Base-by-base conservation (phyloP, 2,329 filamentous ascomycete genomes). In the Aspergillus caelatus region DNA sequence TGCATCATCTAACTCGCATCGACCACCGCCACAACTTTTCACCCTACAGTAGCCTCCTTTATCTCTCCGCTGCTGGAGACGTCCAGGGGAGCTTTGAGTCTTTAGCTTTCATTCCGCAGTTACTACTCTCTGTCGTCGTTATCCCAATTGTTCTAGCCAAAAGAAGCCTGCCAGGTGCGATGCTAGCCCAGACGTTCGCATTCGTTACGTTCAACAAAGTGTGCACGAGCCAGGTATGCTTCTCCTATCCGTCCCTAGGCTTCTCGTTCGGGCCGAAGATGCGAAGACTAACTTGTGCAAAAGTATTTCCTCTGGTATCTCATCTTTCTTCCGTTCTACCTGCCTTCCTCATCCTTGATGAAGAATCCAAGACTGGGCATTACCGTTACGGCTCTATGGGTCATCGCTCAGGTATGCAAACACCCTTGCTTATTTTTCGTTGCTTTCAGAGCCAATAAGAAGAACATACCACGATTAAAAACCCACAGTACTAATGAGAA, bases 191-290 rank as follows among this genome's bases (percentile, higher is more conserved):
- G 79, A 98, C 95, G 0, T 97, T 97, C 79, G 92, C 94, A 0
- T 99, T 99, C 78, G 95, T 98, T 4, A 90, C 93, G 0, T 98
- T 98, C 71, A 99, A 99, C 81, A 99, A 99, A 82, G 95, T 99
- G 66, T 98, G 94, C 84, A 99, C 95, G 3, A 97, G 93, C 73
- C 94, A 98, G 86, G 93, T 95, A 85, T 67, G 85, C 74, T 16
- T 59, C 19, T 30, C 36, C 34, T 19, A 41, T 21, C 23, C 21
- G 9, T 48, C 58, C 57, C 28, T 36, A 34, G 12, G 23, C 36
- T 34, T 34, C 14, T 23, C 21, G 11, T 48, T 28, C 21, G 5
- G 23, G 21, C 12, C 21, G 14, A 48, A 2, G 23, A 32, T n/a
- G 28, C n/a, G 19, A n/a, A 52, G 19, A 32, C 28, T 52, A 2